phyloP scores from a whole-genome alignment of 2,329 filamentous ascomycete genomes.

The Aspergillus fischeri region DNA sequence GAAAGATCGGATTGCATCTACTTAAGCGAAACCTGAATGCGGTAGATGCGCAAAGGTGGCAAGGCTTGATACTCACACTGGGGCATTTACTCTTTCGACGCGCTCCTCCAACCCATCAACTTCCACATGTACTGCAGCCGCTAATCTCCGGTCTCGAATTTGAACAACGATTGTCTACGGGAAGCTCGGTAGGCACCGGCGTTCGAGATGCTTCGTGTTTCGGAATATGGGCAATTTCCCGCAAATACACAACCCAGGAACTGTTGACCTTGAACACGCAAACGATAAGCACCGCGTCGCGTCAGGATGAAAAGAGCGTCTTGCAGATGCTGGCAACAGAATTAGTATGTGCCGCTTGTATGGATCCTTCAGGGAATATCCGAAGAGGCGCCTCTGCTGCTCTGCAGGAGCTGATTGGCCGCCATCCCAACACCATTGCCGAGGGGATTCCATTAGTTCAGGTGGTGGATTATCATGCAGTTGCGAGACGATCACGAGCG shows the following conservation, averaged over 20 bases:
- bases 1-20: slow-evolving; percentile 33
- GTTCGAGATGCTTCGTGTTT: slow-evolving; percentile 95
- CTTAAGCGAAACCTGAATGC: slow-evolving; percentile 60
- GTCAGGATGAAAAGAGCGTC: slow-evolving; percentile 41
- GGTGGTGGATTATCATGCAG: slow-evolving; percentile 85
- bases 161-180: slow-evolving; percentile 80
- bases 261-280: slow-evolving; percentile 57
- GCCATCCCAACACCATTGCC: slow-evolving; percentile 79
- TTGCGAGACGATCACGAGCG: slow-evolving; percentile 80
- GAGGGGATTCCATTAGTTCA: slow-evolving; percentile 85
- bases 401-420: slow-evolving; percentile 86
- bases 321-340: slow-evolving; percentile 77
- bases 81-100: slow-evolving; percentile 81
- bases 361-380: slow-evolving; percentile 92
- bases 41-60: slow-evolving; percentile 82
- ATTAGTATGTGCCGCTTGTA: slow-evolving; percentile 72
- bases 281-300: slow-evolving; percentile 25
- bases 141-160: slow-evolving; percentile 78
- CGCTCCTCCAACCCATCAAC: slow-evolving; percentile 66
- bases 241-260: slow-evolving; percentile 79
- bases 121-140: slow-evolving; percentile 71
- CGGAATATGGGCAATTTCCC: slow-evolving; percentile 86
- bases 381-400: slow-evolving; percentile 88
- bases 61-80: slow-evolving; percentile 83
- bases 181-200: slow-evolving; percentile 80